Evolutionary conservation across 257 asterid genomes (phyloP), one percentile per base, ranked within the genome.

Genomic region (Linderniella brevidens): DNA sequence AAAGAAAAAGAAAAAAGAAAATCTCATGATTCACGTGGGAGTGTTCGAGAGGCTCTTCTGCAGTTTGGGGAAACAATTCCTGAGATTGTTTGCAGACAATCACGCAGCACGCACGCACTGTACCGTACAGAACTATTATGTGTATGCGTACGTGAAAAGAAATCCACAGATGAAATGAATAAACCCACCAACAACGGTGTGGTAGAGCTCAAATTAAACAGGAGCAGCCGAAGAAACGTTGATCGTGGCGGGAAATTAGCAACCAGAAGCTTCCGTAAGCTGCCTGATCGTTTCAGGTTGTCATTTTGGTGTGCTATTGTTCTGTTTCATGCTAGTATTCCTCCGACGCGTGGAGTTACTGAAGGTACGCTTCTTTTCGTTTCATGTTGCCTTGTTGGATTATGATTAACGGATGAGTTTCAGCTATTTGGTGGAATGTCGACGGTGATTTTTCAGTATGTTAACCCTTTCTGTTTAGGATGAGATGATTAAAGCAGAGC

Each of bases 341-440:
- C 76, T 54, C 68, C 78, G 65, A 60, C 82, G 58, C 61, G 79
- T 35, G 83, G 82, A 20, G 32, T 25, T 25, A 76, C 72, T 46
- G 77, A 68, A 76, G 87, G 95, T 87, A 63, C 48, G 16, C 8
- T 15, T 39, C 45, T 35, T 14, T 8, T 48, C 43, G 13, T 32
- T 56, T 43, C n/a, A 8, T 11, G 0, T 25, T 11, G 12, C 11
- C 35, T 13, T 35, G 12, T 37, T 16, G 14, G 51, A 1, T 15
- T 13, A 11, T 29, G n/a, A 11, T 47, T 29, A 29, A 46, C 53
- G 45, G 53, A 45, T 53, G 38, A 19, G 44, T 46, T 41, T 16
- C 41, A 37, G 41, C 8, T 37, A 13, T 52, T 11, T 14, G 46
- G 19, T 12, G 48, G 43, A 46, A 9, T 18, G 41, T 58, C 36